Percentiles rank a stretch among this genome's conserved stretches.
phyloP scores from a whole-genome alignment of 2,329 filamentous ascomycete species.

The Rhinocladiella similis region DNA sequence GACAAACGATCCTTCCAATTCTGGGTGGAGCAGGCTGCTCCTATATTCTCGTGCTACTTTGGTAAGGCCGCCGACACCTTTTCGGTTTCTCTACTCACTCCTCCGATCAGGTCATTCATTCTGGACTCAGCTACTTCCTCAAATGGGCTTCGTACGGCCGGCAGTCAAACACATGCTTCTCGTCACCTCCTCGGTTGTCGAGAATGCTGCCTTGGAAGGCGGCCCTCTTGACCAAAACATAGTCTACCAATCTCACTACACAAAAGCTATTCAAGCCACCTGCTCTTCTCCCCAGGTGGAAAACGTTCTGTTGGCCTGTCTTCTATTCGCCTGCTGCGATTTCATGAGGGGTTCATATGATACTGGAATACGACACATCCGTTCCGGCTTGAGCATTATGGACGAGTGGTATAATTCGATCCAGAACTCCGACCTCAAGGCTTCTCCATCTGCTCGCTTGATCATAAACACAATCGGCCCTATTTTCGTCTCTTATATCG shows the following conservation, averaged over 20 bases:
- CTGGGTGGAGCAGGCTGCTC: conserved; percentile 20
- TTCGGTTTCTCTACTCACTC: conserved; percentile 3
- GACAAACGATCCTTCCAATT: conserved; percentile 21
- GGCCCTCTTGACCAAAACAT: conserved; percentile 14
- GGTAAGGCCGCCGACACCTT: conserved; percentile 7
- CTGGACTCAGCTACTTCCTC: conserved; percentile 20
- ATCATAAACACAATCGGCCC: conserved; percentile 16
- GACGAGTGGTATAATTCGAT: conserved; percentile 18
- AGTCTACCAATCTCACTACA: conserved; percentile 23
- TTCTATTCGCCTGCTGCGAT: conserved; percentile 24
- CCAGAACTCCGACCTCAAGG: neutral
- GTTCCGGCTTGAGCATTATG: conserved; percentile 19
- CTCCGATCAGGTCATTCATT: conserved; percentile 16
- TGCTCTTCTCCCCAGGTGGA: conserved; percentile 19
- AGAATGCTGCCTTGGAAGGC: conserved; percentile 10
- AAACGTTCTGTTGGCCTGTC: conserved; percentile 19
- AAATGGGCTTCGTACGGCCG: conserved; percentile 17
- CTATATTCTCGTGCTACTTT: conserved; percentile 23
- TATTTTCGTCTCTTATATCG: conserved; percentile 20
- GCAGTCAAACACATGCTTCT: conserved; percentile 21
- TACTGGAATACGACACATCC: conserved; percentile 14
- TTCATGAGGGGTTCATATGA: conserved; percentile 16
- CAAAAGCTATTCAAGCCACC: conserved; percentile 20
- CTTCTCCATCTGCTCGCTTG: conserved; percentile 6
- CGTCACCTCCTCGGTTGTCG: conserved; percentile 17